Evolutionary conservation across 768 basidiomycete genomes (phyloP).

Genomic region (Phanerochaete carnosa): DNA sequence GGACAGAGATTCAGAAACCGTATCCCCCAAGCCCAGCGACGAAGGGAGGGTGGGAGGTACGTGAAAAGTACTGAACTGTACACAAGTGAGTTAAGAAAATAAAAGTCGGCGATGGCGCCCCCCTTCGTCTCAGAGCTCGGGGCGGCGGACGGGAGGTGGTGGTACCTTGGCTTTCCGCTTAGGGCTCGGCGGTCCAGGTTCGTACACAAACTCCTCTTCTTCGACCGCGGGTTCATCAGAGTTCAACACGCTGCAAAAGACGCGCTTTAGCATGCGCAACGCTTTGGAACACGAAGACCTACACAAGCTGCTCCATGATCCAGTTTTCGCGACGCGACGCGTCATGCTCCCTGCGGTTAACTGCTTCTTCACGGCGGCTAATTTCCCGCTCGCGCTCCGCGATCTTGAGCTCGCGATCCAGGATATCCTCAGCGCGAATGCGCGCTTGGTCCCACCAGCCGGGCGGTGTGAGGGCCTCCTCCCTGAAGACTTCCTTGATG

Average conservation of each 20-base stretch:
- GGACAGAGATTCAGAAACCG: constrained; percentile 66
- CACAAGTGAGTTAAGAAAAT: constrained; percentile 33
- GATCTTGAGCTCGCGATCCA: constrained; percentile 83
- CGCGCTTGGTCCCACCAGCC: constrained; percentile 74
- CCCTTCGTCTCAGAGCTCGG: constrained; percentile 96
- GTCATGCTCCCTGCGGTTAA: constrained; percentile 85
- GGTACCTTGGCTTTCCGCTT: constrained; percentile 91
- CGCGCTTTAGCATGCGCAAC: neutral
- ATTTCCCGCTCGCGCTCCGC: constrained; percentile 85
- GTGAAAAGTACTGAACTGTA: constrained; percentile 56
- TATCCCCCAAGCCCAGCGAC: constrained; percentile 91
- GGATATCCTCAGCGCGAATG: constrained; percentile 72
- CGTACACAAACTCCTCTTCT: constrained; percentile 74
- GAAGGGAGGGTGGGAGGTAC: constrained; percentile 56
- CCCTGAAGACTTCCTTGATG: constrained; percentile 85
- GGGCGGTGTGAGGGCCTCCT: constrained; percentile 73
- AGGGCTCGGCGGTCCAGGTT: constrained; percentile 44
- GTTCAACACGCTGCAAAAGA: constrained; percentile 54
- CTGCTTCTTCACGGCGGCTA: constrained; percentile 78
- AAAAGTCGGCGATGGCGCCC: constrained; percentile 43
- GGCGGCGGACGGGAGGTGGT: constrained; percentile 79
- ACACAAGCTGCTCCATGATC: constrained; percentile 95
- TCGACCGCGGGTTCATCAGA: constrained; percentile 70
- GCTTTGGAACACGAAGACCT: constrained; percentile 26
- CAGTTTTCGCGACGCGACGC: constrained; percentile 82